Conservation (phyloP, 306 rosid species). For the Purshia tridentata region DNA sequence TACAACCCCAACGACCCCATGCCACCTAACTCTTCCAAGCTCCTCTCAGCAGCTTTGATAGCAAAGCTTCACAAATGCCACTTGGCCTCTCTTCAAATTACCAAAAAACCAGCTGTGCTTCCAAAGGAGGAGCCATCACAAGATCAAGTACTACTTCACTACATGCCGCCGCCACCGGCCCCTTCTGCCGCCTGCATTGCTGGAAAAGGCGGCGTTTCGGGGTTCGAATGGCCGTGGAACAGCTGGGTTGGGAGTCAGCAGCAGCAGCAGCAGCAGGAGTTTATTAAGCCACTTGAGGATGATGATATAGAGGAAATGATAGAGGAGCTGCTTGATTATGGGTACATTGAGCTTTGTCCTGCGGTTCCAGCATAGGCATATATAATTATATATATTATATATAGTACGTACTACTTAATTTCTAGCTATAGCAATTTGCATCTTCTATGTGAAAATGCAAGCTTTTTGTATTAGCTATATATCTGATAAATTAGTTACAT, state of each 20-base stretch:
- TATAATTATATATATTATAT: too few species aligned
- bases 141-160: background rate
- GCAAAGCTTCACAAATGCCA: conserved; percentile 73
- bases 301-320: conserved; percentile 85
- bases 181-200: conserved; percentile 18
- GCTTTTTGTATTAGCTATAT: conserved; percentile 11
- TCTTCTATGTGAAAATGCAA: conserved; percentile 18
- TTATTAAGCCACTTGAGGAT: conserved; percentile 60
- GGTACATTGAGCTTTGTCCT: conserved; percentile 63
- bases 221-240: conserved; percentile 33
- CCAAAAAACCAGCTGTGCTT: conserved; percentile 29
- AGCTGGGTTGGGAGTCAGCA: conserved; percentile 32
- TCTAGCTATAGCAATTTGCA: background rate
- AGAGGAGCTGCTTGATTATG: conserved; percentile 71
- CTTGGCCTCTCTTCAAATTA: conserved; percentile 70
- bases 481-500: conserved; percentile 2
- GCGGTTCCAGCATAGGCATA: conserved; percentile 34
- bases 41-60: conserved; percentile 62
- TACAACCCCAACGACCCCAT: conserved; percentile 49
- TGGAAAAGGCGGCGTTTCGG: conserved; percentile 19
- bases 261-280: conserved; percentile 21
- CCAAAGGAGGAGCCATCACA: conserved; percentile 34
- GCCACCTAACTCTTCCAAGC: conserved; percentile 45
- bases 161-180: background rate
- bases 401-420: background rate